Base-by-base conservation (phyloP, 441 rosid species). In the Capsella rubella region DNA sequence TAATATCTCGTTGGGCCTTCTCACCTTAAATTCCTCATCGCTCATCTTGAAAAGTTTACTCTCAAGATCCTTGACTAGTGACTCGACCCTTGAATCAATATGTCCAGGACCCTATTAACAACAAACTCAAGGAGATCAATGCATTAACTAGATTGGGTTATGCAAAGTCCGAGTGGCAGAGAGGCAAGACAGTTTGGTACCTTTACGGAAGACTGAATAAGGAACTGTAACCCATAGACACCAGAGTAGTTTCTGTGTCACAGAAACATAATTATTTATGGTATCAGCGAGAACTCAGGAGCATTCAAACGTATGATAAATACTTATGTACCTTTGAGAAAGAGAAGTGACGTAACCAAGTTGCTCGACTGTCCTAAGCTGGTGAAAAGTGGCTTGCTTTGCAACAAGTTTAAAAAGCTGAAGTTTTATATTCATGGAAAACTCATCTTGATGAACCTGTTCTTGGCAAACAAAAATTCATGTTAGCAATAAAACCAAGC, bases 281-380 rank as follows among this genome's bases (percentile, higher is more conserved):
- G 53, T 10, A 56, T 58, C 18, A 54, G 57, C 4, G 0, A 47
- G 8, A 77, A 32, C 61, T 18, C 35, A 55, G 3, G 29, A 4
- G 5, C 10, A 47, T 56, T 54, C 3, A 4, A 4, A 75, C 5
- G 13, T 10, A 50, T 4, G 27, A 58, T 0, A 57, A 34, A 25
- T 49, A 21, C 3, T 0, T 51, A 34, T 56, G 21, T 78, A 94
- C 98, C 98, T 90, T 67, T 71, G 86, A 82, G 71, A 55, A 14
- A 94, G 96, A 34, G 43, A 82, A 27, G 96, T 82, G 71, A 87
- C 87, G 84, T 94, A 94, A 31, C 98, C 97, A 71, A 92, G 97
- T 80, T 92, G 99, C 80, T 94, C 97, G 10, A 94, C 87, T 3
- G 95, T 84, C 79, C 99, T 84, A 80, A 94, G 99, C 87, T 94